phyloP scores from a whole-genome alignment of 306 rosid genomes.

The Fagus sylvatica region DNA sequence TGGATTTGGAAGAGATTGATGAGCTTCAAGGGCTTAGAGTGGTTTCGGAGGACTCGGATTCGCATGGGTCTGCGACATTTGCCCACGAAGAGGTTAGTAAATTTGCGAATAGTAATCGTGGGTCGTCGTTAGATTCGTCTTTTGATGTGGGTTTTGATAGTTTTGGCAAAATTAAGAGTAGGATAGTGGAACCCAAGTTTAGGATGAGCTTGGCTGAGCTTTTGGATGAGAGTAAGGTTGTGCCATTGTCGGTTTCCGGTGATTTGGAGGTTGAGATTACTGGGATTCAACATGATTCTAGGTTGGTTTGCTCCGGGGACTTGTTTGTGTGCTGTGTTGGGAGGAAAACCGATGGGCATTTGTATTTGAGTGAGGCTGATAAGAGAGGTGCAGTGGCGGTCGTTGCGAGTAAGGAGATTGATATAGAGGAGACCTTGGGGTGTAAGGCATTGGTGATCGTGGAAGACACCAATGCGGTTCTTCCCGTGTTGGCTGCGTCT shows the following conservation, averaged over 20 bases:
- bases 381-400: conserved; percentile 95
- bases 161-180: conserved; percentile 67
- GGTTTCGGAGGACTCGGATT: conserved; percentile 34
- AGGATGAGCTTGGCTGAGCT: conserved; percentile 85
- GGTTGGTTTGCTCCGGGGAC: conserved; percentile 67
- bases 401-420: conserved; percentile 89
- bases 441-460: conserved; percentile 94
- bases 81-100: conserved; percentile 26
- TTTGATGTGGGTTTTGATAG: conserved; percentile 86
- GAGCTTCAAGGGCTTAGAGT: conserved; percentile 59
- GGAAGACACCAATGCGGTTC: conserved; percentile 77
- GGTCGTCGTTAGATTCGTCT: conserved; percentile 38
- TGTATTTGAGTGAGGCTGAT: conserved; percentile 86
- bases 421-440: conserved; percentile 77
- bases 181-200: conserved; percentile 83
- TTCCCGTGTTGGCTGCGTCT: conserved; percentile 75
- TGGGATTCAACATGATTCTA: conserved; percentile 90
- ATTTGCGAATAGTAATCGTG: conserved; percentile 24
- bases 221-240: conserved; percentile 91
- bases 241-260: conserved; percentile 82
- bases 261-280: conserved; percentile 83
- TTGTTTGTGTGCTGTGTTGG: conserved; percentile 85
- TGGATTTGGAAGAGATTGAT: conserved; percentile 76
- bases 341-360: conserved; percentile 58
- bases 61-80: conserved; percentile 29